These are phyloP conservation scores for Phytophthora pistaciae DNA, from an alignment of 352 stramenopile species.

Conservation along the genomic window DNA sequence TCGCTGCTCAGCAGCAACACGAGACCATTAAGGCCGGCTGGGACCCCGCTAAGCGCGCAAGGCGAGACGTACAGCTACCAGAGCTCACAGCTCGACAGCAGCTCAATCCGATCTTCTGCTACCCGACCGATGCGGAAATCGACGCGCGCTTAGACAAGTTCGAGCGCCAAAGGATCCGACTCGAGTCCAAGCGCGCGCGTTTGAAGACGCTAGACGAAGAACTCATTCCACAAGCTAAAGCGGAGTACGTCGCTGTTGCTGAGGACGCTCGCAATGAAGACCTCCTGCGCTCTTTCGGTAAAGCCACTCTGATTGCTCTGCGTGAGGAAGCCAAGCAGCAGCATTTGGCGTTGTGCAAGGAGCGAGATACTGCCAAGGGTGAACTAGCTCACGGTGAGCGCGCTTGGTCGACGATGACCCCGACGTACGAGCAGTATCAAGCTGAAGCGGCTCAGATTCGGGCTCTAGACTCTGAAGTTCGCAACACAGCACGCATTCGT, in stretches of 20 bases:
- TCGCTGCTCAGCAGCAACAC: conserved; percentile 64
- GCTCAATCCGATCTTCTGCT: conserved; percentile 76
- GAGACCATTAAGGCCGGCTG: conserved; percentile 73
- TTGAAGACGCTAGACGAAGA: conserved; percentile 51
- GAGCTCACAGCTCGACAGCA: conserved; percentile 65
- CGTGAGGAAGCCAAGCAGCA: conserved; percentile 73
- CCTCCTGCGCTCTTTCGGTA: conserved; percentile 68
- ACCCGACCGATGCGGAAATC: conserved; percentile 76
- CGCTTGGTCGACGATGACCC: conserved; percentile 51
- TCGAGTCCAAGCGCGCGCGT: conserved; percentile 52
- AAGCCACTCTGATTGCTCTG: conserved; percentile 67
- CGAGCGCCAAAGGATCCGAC: conserved; percentile 59
- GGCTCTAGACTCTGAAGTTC: conserved; percentile 43
- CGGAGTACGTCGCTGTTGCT: conserved; percentile 78
- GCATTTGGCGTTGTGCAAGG: conserved; percentile 57
- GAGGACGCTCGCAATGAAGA: conserved; percentile 78
- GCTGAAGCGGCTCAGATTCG: conserved; percentile 65
- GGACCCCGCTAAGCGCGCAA: conserved; percentile 51
- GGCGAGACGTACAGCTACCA: conserved; percentile 64
- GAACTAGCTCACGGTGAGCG: conserved; percentile 62
- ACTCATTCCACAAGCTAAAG: conserved; percentile 74
- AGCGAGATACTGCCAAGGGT: conserved; percentile 51
- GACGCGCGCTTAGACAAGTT: conserved; percentile 61
- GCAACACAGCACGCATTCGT: conserved; percentile 45
- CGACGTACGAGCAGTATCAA: conserved; percentile 72